A percentile compares a stretch with the other conserved stretches of the same genome.
Conservation (phyloP, 345 rosid species). For the Geranium brycei region DNA sequence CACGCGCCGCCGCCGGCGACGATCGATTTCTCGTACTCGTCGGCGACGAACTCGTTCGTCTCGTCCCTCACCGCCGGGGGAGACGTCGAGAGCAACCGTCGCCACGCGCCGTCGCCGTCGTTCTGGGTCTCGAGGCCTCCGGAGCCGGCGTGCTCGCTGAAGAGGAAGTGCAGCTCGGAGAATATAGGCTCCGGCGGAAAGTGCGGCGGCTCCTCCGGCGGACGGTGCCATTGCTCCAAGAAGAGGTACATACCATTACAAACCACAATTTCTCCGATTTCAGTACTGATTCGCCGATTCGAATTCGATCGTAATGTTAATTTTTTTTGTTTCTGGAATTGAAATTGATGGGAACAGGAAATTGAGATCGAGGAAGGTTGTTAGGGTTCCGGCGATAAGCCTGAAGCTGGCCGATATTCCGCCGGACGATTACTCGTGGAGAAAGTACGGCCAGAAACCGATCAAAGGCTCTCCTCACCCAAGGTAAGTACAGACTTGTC, state of each 20-base stretch:
- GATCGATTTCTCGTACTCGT: constrained; percentile 55
- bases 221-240: constrained; percentile 88
- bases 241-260: constrained; percentile 35
- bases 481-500: constrained; percentile 32
- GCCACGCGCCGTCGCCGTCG: constrained; percentile 34
- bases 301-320: no score
- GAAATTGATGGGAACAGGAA: constrained; percentile 30
- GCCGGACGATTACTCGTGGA: constrained; percentile 92
- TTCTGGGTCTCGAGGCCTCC: constrained; percentile 48
- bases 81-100: constrained; percentile 16
- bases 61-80: constrained; percentile 47
- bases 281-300: no score
- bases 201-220: constrained; percentile 50
- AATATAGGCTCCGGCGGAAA: constrained; percentile 32
- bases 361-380: constrained; percentile 46
- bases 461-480: constrained; percentile 98
- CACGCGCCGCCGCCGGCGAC: constrained; percentile 14
- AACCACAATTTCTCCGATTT: no score
- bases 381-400: constrained; percentile 88
- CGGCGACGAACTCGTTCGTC: constrained; percentile 36
- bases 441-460: constrained; percentile 96
- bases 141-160: constrained; percentile 39
- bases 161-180: constrained; percentile 73
- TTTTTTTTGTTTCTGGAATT: neutral
- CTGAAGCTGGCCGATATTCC: constrained; percentile 86